Evolutionary conservation across 2,329 filamentous ascomycete species (phyloP).

Genomic region (Pseudocercospora fuligena): DNA sequence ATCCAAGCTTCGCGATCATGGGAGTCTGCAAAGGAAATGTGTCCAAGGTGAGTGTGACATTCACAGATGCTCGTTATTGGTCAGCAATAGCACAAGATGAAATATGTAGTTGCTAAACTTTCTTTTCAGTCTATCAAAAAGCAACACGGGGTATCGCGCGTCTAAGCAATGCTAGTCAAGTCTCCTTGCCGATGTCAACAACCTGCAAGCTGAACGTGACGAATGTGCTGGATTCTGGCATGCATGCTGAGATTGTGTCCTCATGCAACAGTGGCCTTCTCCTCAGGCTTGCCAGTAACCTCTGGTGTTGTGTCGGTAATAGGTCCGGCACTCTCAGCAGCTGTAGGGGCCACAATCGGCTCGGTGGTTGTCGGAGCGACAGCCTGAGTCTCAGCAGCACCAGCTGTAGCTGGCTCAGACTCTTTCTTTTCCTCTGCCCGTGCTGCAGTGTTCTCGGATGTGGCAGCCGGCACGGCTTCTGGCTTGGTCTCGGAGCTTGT

Average conservation of each 20-base stretch:
- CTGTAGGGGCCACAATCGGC: background rate
- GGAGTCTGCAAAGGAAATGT: too few species aligned
- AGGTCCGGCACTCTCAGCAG: background rate
- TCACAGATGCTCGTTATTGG: too few species aligned
- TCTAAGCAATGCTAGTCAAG: conserved; percentile 5
- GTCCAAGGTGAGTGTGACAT: too few species aligned
- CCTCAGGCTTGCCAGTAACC: conserved; percentile 23
- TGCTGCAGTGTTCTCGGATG: background rate
- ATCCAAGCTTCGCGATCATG: too few species aligned
- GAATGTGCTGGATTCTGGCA: background rate
- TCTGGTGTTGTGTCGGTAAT: conserved; percentile 14
- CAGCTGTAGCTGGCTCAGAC: background rate
- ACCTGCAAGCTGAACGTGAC: background rate
- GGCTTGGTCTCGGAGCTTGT: conserved; percentile 1
- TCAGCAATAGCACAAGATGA: too few species aligned
- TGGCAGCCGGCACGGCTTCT: conserved; percentile 4
- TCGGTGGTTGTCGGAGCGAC: background rate
- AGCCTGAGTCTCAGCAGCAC: background rate
- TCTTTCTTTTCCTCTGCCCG: background rate
- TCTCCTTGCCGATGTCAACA: background rate
- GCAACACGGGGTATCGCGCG: conserved; percentile 24
- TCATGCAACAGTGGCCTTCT: conserved; percentile 23
- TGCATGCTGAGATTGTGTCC: conserved; percentile 2
- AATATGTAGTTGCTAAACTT: too few species aligned
- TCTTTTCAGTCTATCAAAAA: background rate